A percentile compares a stretch with the other conserved stretches of the same genome.
Conservation (phyloP, 2,329 filamentous ascomycete species). For the Aspergillus pseudoviridinutans region DNA sequence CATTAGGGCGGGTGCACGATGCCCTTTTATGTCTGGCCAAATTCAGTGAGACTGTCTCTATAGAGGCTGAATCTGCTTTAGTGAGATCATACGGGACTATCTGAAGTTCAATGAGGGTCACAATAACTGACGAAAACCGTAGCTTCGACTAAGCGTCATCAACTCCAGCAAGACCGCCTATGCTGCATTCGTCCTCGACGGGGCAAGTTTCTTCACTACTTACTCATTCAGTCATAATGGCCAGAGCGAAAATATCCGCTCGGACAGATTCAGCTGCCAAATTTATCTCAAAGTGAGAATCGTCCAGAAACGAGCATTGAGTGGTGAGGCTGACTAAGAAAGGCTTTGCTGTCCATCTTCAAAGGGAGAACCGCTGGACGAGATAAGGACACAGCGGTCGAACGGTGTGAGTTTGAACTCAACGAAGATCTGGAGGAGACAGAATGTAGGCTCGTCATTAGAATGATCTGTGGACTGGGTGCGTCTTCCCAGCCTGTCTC, state of each 20-base stretch:
- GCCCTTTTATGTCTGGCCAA: conserved; percentile 57
- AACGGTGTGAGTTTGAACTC: conserved; percentile 59
- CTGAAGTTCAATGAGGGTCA: not conserved
- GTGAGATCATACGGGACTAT: conserved; percentile 34
- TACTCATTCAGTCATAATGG: conserved; percentile 50
- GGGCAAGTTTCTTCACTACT: conserved; percentile 52
- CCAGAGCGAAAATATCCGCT: conserved; percentile 27
- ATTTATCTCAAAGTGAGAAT: conserved; percentile 53
- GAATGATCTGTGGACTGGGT: conserved; percentile 61
- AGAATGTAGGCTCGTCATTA: conserved; percentile 59
- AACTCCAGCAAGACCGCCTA: conserved; percentile 63
- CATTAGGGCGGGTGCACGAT: conserved; percentile 56
- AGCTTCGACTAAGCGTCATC: conserved; percentile 59
- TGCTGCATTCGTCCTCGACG: conserved; percentile 55
- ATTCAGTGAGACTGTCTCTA: conserved; percentile 60
- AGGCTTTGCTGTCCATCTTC: conserved; percentile 60
- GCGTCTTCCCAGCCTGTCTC: conserved; percentile 2
- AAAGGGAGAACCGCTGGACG: conserved; percentile 54
- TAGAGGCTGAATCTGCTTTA: conserved; percentile 57
- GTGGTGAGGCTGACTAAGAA: not conserved
- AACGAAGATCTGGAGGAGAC: conserved; percentile 53
- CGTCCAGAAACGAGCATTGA: conserved; percentile 9
- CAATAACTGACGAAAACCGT: conserved; percentile 5
- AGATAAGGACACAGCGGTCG: conserved; percentile 57
- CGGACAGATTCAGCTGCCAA: conserved; percentile 55